Evolutionary conservation across 1,139 yeast genomes (phyloP).

Genomic region (Geotrichum armillariae): DNA sequence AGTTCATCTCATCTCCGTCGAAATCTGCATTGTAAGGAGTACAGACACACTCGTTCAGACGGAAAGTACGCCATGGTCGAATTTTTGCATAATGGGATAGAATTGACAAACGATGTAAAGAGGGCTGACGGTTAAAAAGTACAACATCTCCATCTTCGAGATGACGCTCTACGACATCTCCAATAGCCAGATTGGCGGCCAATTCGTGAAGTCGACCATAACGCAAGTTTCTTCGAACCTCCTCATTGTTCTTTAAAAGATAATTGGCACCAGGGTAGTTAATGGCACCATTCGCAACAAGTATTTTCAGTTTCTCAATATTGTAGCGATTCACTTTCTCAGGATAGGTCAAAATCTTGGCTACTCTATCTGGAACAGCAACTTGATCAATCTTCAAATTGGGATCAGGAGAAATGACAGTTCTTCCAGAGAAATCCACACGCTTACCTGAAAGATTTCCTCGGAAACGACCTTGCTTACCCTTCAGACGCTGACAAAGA

Average conservation of each 20-base stretch:
- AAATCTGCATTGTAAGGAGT: constrained; percentile 99
- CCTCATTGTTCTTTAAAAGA: constrained; percentile 76
- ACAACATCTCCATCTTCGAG: constrained; percentile 97
- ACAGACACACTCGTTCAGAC: constrained; percentile 98
- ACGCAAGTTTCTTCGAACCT: constrained; percentile 81
- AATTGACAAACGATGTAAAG: constrained; percentile 91
- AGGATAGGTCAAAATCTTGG: constrained; percentile 93
- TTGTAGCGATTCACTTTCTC: constrained; percentile 92
- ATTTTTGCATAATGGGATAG: constrained; percentile 93
- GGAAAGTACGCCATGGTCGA: constrained; percentile 97
- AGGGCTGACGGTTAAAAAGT: constrained; percentile 95
- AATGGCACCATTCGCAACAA: constrained; percentile 83
- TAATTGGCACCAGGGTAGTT: constrained; percentile 97
- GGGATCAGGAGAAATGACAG: constrained; percentile 99
- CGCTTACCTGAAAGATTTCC: constrained; percentile 98
- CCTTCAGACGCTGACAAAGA: constrained; percentile 94
- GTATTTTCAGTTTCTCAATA: constrained; percentile 66
- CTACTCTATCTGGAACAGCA: constrained; percentile 97
- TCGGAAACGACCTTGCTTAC: constrained; percentile 98
- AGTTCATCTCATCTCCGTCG: constrained; percentile 99
- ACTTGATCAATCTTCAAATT: constrained; percentile 93
- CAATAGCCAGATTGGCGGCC: constrained; percentile 74
- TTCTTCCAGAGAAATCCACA: constrained; percentile 97
- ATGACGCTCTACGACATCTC: constrained; percentile 97
- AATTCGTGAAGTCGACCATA: constrained; percentile 82